These are phyloP conservation scores for Yamadazyma sp. DNA, from an alignment of 1,139 yeast genomes.

Conservation along the genomic window DNA sequence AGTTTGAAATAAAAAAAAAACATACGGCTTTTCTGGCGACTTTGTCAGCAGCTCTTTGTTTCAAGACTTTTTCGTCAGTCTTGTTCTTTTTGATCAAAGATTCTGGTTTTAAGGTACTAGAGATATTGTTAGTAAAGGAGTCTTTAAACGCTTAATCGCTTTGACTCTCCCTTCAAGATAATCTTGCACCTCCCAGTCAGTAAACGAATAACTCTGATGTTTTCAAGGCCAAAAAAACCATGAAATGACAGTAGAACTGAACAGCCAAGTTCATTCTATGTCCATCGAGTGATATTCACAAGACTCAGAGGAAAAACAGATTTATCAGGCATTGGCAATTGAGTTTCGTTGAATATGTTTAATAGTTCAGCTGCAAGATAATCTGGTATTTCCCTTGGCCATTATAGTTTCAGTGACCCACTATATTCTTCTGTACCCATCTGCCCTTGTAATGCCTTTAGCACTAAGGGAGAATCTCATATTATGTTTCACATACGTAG, in stretches of 20 bases:
- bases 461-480: conserved; percentile 2
- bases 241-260: conserved; percentile 40
- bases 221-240: conserved; percentile 28
- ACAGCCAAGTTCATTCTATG: conserved; percentile 46
- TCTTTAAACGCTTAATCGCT: background rate
- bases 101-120: conserved; percentile 74
- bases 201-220: conserved; percentile 15
- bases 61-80: conserved; percentile 85
- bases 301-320: conserved; percentile 51
- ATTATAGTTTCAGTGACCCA: background rate
- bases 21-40: conserved; percentile 89
- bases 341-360: conserved; percentile 23
- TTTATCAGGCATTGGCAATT: conserved; percentile 49
- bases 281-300: conserved; percentile 24
- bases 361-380: conserved; percentile 39
- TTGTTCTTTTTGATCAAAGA: conserved; percentile 92
- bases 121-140: conserved; percentile 33
- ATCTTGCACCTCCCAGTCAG: conserved; percentile 6
- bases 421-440: conserved; percentile 4
- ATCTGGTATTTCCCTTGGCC: conserved; percentile 46
- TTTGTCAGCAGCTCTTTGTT: conserved; percentile 85
- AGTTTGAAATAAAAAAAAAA: conserved; percentile 16
- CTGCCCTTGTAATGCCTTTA: conserved; percentile 6
- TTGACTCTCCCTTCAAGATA: conserved; percentile 4
- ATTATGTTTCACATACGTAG: conserved; percentile 17